phyloP scores from a whole-genome alignment of 2,329 filamentous ascomycete species.

The Geoglossum cookeanum region DNA sequence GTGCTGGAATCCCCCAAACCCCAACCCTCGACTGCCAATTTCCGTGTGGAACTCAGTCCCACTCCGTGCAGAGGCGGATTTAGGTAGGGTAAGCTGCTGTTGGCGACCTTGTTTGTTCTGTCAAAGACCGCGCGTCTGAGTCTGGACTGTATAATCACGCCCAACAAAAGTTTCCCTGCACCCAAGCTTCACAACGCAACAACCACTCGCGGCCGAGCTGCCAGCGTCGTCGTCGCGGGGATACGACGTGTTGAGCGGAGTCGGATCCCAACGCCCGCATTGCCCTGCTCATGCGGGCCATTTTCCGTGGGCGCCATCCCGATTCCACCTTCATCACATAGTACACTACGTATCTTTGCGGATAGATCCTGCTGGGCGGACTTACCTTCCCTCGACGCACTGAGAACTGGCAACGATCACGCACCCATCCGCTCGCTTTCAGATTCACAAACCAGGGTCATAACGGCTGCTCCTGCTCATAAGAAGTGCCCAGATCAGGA shows the following conservation, averaged over 20 bases:
- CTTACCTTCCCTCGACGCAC: not conserved
- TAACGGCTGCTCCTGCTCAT: slow-evolving; percentile 1
- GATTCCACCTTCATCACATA: not conserved
- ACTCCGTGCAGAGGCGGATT: not conserved
- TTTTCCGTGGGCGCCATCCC: not conserved
- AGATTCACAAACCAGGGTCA: not conserved
- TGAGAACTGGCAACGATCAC: not conserved
- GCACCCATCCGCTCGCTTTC: slow-evolving; percentile 2
- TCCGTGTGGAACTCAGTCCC: not conserved
- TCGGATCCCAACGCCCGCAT: not conserved
- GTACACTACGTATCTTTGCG: not conserved
- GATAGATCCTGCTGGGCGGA: not conserved
- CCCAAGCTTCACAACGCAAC: not conserved
- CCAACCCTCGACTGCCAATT: not conserved
- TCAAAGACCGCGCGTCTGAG: not conserved
- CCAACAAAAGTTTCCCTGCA: not conserved
- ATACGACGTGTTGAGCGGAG: not conserved
- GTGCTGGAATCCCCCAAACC: not conserved
- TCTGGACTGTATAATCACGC: not conserved
- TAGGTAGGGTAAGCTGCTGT: not conserved
- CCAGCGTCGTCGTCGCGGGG: not conserved
- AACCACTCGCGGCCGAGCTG: not conserved
- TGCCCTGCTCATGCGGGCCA: not conserved
- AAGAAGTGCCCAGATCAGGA: not conserved
- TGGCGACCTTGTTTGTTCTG: not conserved